These are phyloP conservation scores for Quercus phellos DNA, from an alignment of 331 rosid species.

Conservation along the genomic window DNA sequence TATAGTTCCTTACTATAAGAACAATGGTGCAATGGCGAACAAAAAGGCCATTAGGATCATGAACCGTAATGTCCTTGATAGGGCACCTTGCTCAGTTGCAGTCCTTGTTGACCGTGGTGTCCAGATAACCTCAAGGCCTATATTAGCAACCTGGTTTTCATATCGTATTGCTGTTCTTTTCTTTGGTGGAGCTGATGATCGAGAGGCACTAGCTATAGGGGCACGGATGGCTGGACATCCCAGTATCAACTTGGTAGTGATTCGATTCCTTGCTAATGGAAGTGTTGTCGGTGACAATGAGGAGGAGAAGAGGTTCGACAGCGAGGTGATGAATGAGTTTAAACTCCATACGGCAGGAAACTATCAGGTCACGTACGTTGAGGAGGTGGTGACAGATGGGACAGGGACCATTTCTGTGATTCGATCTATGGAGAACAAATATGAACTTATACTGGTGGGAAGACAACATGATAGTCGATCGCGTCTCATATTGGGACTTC, in stretches of 20 bases:
- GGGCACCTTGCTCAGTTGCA: constrained; percentile 36
- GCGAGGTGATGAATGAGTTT: constrained; percentile 18
- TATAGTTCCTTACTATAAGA: constrained; percentile 23
- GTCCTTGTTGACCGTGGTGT: constrained; percentile 29
- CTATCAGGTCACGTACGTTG: constrained; percentile 21
- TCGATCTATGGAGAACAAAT: constrained; percentile 22
- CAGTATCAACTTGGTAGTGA: constrained; percentile 18
- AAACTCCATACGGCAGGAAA: constrained; percentile 15
- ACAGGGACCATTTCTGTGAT: constrained; percentile 25
- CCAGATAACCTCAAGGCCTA: background rate
- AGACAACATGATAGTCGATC: constrained; percentile 17
- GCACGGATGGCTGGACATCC: constrained; percentile 30
- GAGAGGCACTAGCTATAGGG: constrained; percentile 35
- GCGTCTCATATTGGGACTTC: constrained; percentile 16
- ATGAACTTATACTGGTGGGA: constrained; percentile 34
- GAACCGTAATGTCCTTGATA: constrained; percentile 18
- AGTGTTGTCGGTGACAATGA: background rate
- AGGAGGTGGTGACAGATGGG: constrained; percentile 32
- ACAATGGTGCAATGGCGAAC: background rate
- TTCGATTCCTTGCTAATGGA: constrained; percentile 12
- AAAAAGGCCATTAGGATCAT: constrained; percentile 2
- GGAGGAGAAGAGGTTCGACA: constrained; percentile 20
- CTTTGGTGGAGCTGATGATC: constrained; percentile 39
- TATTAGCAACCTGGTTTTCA: background rate
- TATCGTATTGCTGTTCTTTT: constrained; percentile 29